Conservation (phyloP, 257 asterid species). For the Plantago ovata region DNA sequence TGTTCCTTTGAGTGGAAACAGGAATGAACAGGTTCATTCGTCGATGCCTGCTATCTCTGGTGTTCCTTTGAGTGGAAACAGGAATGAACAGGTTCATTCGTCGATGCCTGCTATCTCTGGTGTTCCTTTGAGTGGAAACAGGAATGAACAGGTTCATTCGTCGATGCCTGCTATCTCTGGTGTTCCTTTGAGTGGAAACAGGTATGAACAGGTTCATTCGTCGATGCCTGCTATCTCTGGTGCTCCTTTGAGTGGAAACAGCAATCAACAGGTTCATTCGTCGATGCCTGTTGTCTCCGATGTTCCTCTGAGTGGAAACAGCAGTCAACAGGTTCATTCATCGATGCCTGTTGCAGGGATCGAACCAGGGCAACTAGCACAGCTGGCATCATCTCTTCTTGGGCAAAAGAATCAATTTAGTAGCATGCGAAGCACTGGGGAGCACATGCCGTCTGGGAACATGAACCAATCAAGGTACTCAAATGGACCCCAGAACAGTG, state of each 20-base stretch:
- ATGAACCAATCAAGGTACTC: slow-evolving; percentile 33
- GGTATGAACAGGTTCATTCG: neutral
- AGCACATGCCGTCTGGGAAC: slow-evolving; percentile 40
- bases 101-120: no score
- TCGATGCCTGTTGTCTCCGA: slow-evolving; percentile 41
- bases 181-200: no score
- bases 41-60: slow-evolving; percentile 7
- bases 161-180: no score
- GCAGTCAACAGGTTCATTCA: slow-evolving; percentile 33
- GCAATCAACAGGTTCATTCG: neutral
- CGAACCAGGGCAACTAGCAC: slow-evolving; percentile 67
- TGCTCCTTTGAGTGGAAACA: no score
- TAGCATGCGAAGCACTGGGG: slow-evolving; percentile 30
- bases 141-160: slow-evolving; percentile 8
- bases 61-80: slow-evolving; percentile 29
- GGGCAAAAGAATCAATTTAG: slow-evolving; percentile 63
- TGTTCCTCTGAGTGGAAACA: neutral
- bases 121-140: slow-evolving; percentile 28
- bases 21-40: no score
- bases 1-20: no score
- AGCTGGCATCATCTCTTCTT: slow-evolving; percentile 66
- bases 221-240: slow-evolving; percentile 25
- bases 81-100: slow-evolving; percentile 7
- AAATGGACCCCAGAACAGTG: slow-evolving; percentile 37
- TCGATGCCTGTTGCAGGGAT: slow-evolving; percentile 31